Base-by-base conservation (phyloP, 225 moss, liverwort and hornwort species). In the Ulota crispa region DNA sequence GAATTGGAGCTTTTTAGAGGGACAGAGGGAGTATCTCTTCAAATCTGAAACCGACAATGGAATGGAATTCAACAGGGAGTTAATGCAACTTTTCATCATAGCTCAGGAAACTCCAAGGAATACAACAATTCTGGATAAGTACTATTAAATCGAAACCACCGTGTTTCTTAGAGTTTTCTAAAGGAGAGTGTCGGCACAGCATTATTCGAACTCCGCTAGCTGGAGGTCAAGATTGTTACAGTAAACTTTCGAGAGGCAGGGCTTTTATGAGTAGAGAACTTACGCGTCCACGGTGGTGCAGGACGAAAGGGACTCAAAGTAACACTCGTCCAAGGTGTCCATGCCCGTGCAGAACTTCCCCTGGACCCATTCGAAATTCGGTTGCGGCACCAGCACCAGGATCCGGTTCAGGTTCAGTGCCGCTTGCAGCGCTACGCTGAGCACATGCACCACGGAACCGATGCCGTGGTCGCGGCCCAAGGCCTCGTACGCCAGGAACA, bases 331-430 rank as follows among this genome's bases (percentile, higher is more conserved):
- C 60, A 82, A 19, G 1, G 78, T 75, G 9, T 68, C 73, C 59
- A 23, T 60, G 54, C 74, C 82, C 28, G 73, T 23, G 82, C 86
- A 86, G 73, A 24, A 86, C 26, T 6, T 16, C 0, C 86, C 86
- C 14, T 82, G 52, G 1, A 68, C 76, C 86, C 82, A 82, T 12
- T 82, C 78, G n/a, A 32, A 52, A 6, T 30, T 14, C 11, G 82
- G 82, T 10, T 82, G 82, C 8, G 86, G 86, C 9, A 16, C 42
- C 39, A 86, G 66, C 10, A 86, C 69, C 32, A 86, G 4, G 47
- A 82, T 75, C n/a, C 86, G 68, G 69, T 86, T 18, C 3, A 82
- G 60, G 75, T 83, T 70, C 3, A 86, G 55, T 45, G 86, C 82
- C 28, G 64, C 73, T 53, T 70, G 86, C 2, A 85, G 69, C 27